These are phyloP conservation scores for Gardenia jasminoides DNA, from an alignment of 257 asterid genomes.

Conservation along the genomic window DNA sequence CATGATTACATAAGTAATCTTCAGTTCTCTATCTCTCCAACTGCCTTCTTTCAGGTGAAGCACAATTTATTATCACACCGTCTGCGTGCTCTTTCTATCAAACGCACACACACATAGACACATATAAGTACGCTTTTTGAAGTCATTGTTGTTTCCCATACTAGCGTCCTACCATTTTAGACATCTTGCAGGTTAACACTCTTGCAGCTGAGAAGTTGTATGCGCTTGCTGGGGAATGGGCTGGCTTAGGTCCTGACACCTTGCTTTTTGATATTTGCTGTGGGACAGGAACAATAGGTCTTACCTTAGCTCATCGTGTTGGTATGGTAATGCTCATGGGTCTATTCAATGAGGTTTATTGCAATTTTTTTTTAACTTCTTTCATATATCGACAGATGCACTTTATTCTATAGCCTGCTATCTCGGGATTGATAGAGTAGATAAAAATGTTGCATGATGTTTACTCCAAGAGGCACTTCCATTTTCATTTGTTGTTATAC, in stretches of 20 bases:
- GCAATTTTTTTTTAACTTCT: background rate
- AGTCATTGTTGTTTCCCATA: slow-evolving; percentile 5
- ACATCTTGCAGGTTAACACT: slow-evolving; percentile 76
- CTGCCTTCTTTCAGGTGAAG: slow-evolving; percentile 95
- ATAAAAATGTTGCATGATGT: background rate
- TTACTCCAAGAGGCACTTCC: background rate
- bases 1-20: slow-evolving; percentile 82
- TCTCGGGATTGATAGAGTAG: background rate
- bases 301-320: slow-evolving; percentile 86
- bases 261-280: slow-evolving; percentile 94
- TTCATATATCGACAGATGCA: background rate
- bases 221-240: slow-evolving; percentile 99
- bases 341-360: slow-evolving; percentile 25
- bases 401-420: background rate
- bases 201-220: slow-evolving; percentile 96
- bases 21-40: slow-evolving; percentile 81
- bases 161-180: slow-evolving; percentile 8
- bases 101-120: background rate
- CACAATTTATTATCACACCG: background rate
- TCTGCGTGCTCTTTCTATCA: background rate
- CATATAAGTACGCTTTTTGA: background rate
- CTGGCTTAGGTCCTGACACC: slow-evolving; percentile 82
- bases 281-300: slow-evolving; percentile 98
- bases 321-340: slow-evolving; percentile 86
- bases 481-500: background rate